Base-by-base conservation (phyloP, 768 basidiomycete genomes). In the Pulveroboletus frians region DNA sequence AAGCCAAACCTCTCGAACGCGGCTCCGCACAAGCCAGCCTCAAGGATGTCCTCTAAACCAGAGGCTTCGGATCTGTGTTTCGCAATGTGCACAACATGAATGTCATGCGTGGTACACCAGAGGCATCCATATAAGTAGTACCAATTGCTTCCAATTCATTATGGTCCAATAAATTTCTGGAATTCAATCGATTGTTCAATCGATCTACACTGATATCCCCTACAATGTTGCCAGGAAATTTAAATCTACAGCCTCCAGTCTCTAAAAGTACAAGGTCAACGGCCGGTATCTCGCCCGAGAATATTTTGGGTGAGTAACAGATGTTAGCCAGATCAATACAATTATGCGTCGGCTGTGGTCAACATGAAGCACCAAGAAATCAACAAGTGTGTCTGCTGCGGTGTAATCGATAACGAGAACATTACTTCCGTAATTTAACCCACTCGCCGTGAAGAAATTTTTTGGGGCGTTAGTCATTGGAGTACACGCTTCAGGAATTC, bases 401-500 rank as follows among this genome's bases (percentile, higher is more conserved):
- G 23, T 15, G n/a, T 30, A 5, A 34, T 39, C 5, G 26, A 42
- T n/a, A 37, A 43, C 27, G 27, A 34, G 21, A 9, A 7, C 34
- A 50, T 31, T 36, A 13, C 41, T 39, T 39, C 47, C 32, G 10
- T 43, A 31, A 43, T 13, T 46, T 42, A 11, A 14, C 46, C 18
- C 14, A 14, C 31, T 27, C 23, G 18, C 37, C 21, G 8, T n/a
- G 37, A 10, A 41, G 48, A 9, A 23, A 29, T 36, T 1, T 7
- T 18, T 20, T 37, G 18, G 17, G 34, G 18, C 4, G 39, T 45
- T 42, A 15, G 50, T 57, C 55, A 56, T 45, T 50, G 43, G 15
- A 87, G 62, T 27, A 75, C 77, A 52, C 73, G 78, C 62, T 77
- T 78, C 50, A 95, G 71, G 81, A 89, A 94, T 13, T 61, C 69